phyloP scores from a whole-genome alignment of 2,329 filamentous ascomycete species.

The Colletotrichum lini region DNA sequence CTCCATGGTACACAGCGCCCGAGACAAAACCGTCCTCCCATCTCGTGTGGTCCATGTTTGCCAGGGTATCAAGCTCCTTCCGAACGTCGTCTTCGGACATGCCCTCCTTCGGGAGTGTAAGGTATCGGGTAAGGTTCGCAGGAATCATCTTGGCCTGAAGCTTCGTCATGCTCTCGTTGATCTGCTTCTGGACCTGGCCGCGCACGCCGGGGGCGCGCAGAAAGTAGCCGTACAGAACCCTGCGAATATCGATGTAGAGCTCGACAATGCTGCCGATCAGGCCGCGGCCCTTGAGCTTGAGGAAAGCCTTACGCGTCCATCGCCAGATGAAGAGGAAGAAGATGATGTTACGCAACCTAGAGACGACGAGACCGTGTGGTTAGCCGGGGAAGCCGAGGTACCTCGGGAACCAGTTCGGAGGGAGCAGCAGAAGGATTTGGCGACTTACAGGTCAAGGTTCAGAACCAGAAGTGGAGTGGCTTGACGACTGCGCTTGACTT shows the following conservation, averaged over 20 bases:
- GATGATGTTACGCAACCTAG: conserved; percentile 85
- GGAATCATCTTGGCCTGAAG: conserved; percentile 88
- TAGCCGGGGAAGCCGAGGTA: conserved; percentile 23
- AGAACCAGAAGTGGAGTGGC: conserved; percentile 71
- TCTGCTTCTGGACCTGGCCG: conserved; percentile 86
- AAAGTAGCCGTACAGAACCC: conserved; percentile 87
- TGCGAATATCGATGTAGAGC: conserved; percentile 79
- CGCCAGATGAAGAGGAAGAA: conserved; percentile 91
- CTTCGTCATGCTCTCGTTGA: conserved; percentile 84
- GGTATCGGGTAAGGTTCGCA: conserved; percentile 78
- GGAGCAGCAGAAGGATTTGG: conserved; percentile 4
- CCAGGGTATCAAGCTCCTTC: conserved; percentile 83
- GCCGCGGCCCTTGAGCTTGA: conserved; percentile 91
- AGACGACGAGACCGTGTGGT: conserved; percentile 1
- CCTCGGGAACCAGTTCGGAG: not conserved
- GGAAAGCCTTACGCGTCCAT: conserved; percentile 83
- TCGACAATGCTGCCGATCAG: conserved; percentile 83
- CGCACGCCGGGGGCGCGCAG: conserved; percentile 89
- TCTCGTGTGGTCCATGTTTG: conserved; percentile 90
- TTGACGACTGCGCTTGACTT: conserved; percentile 70
- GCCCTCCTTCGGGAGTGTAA: conserved; percentile 85
- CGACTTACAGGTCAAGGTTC: conserved; percentile 78
- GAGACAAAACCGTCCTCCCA: conserved; percentile 98
- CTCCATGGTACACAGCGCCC: conserved; percentile 96
- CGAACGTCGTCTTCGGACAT: conserved; percentile 85